Percentiles rank a stretch among this genome's conserved stretches.
Conservation (phyloP, 2,329 filamentous ascomycete genomes). For the Fusarium sororula region DNA sequence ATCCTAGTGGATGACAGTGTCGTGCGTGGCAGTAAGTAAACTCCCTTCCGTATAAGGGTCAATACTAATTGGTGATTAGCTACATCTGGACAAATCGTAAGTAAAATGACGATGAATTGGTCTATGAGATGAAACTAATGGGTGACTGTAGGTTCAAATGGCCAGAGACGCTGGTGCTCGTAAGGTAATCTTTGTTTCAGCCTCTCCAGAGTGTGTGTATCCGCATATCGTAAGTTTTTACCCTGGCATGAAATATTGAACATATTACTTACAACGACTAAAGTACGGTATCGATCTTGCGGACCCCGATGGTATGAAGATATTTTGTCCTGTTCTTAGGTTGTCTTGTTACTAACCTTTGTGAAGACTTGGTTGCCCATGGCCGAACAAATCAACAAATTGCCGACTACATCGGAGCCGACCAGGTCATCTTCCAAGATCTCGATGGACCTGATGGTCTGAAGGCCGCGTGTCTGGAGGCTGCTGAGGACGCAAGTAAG, state of each 20-base stretch:
- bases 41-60: background rate
- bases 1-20: constrained; percentile 90
- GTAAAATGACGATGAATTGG: constrained; percentile 40
- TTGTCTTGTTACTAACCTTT: background rate
- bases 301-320: constrained; percentile 46
- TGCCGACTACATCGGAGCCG: constrained; percentile 52
- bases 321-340: background rate
- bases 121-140: constrained; percentile 24
- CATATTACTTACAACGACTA: background rate
- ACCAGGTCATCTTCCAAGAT: constrained; percentile 65
- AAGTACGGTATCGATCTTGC: constrained; percentile 60
- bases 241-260: too few species aligned
- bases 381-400: constrained; percentile 53
- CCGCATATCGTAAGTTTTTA: constrained; percentile 79
- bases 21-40: constrained; percentile 68
- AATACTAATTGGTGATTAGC: constrained; percentile 9
- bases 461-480: constrained; percentile 79
- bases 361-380: constrained; percentile 53
- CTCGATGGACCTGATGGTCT: constrained; percentile 71
- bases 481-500: constrained; percentile 65
- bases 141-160: constrained; percentile 62
- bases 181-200: constrained; percentile 84
- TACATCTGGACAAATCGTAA: constrained; percentile 74
- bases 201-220: constrained; percentile 82
- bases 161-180: constrained; percentile 83